These are phyloP conservation scores for Yarrowia sp. DNA, from an alignment of 805 yeast species.

Conservation along the genomic window DNA sequence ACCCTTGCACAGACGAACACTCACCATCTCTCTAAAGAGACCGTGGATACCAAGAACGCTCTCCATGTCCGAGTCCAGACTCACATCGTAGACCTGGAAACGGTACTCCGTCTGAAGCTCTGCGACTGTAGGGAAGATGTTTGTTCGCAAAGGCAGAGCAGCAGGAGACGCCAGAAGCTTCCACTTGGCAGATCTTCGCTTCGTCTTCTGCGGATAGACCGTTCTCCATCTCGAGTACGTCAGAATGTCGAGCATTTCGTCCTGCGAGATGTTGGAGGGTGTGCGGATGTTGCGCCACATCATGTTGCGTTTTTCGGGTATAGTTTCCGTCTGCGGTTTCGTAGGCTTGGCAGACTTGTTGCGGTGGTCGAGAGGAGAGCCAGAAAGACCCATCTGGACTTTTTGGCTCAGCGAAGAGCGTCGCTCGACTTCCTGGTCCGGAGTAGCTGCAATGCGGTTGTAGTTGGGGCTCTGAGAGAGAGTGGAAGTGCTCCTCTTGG, in stretches of 20 bases:
- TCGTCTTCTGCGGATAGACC: slow-evolving; percentile 74
- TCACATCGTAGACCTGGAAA: slow-evolving; percentile 78
- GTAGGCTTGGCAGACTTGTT: not conserved
- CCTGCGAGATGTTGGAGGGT: slow-evolving; percentile 67
- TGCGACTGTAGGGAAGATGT: slow-evolving; percentile 66
- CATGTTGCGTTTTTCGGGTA: slow-evolving; percentile 32
- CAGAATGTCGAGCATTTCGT: slow-evolving; percentile 53
- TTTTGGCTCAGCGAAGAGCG: not conserved
- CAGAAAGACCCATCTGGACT: slow-evolving; percentile 1
- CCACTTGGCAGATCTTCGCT: slow-evolving; percentile 79
- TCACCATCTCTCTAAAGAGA: slow-evolving; percentile 81
- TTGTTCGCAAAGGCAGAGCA: slow-evolving; percentile 77
- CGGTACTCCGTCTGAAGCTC: slow-evolving; percentile 73
- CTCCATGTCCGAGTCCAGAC: slow-evolving; percentile 59
- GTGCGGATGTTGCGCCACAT: slow-evolving; percentile 68
- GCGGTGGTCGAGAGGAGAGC: slow-evolving; percentile 6
- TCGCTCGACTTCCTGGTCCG: not conserved
- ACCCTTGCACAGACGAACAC: slow-evolving; percentile 76
- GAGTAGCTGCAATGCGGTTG: not conserved
- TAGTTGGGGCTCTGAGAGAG: not conserved
- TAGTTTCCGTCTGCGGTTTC: not conserved
- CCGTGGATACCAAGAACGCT: slow-evolving; percentile 53
- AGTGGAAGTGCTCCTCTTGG: not conserved
- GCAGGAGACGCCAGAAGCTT: slow-evolving; percentile 91
- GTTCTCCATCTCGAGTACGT: slow-evolving; percentile 88